Conservation (phyloP, 129 eudicot species). For the Sambucus nigra region DNA sequence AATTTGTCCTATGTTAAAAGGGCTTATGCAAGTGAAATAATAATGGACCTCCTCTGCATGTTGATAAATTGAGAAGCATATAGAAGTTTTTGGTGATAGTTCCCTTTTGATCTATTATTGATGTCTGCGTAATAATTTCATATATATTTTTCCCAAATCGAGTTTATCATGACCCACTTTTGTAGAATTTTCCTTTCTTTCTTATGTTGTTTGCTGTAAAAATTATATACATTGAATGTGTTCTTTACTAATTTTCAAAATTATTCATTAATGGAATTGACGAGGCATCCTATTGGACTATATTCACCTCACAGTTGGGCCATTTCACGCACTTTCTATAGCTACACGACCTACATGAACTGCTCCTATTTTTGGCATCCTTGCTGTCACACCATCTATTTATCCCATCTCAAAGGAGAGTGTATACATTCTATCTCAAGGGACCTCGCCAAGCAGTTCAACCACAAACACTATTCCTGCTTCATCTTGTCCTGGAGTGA, state of each 20-base stretch:
- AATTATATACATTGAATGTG: neutral
- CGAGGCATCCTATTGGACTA: conserved; percentile 96
- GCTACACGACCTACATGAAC: conserved; percentile 99
- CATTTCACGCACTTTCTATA: conserved; percentile 93
- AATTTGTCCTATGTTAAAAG: too few relatives aligned
- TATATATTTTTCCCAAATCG: neutral
- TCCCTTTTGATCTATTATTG: neutral
- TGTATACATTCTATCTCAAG: conserved; percentile 31
- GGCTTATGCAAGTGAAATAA: neutral
- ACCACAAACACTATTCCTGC: conserved; percentile 31
- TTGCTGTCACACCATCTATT: conserved; percentile 44
- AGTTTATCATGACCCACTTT: neutral
- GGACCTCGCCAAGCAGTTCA: conserved; percentile 33
- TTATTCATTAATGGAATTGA: conserved; percentile 93
- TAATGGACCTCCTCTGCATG: neutral
- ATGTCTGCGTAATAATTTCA: neutral
- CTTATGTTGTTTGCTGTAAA: neutral
- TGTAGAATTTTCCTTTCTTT: neutral
- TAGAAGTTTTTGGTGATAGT: neutral
- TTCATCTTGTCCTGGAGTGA: conserved; percentile 31
- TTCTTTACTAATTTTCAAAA: conserved; percentile 60
- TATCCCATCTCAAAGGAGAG: conserved; percentile 41
- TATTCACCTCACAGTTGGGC: conserved; percentile 95
- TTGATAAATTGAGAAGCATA: neutral
- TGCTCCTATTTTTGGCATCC: conserved; percentile 78